Evolutionary conservation across 495 filamentous ascomycete genomes (phyloP), one percentile per base, ranked within the genome.

Genomic region (Talaromyces thailandensis): DNA sequence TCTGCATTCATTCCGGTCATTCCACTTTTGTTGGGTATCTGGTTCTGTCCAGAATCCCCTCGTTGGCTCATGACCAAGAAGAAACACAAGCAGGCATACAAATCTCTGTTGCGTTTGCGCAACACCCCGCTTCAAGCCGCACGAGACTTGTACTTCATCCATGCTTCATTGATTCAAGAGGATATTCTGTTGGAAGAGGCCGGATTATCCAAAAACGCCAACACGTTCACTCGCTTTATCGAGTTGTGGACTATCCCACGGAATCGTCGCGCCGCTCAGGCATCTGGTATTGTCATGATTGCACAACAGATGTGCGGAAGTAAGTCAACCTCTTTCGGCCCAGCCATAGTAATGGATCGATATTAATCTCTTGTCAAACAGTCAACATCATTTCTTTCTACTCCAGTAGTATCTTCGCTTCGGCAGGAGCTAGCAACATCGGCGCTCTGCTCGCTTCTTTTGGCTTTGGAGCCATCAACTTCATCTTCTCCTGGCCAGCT

Each of bases 361-460:
- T 62, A 61, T 64, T 51, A 62, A 8, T 14, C 32, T 11, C 4
- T 37, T 56, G 4, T 37, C 6, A 25, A n/a, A 18, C 2, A 73
- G 70, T 86, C 70, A 89, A 89, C 75, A 88, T 93, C 71, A 89
- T 93, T 37, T 85, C 90, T n/a, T 94, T 93, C 78, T 96, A 94
- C 73, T 88, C 83, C 0, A 86, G 86, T 1, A 88, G 88, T 2
- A 79, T 94, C 56, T 93, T 93, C 76, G 66, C 69, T 6, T 64
- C 89, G 1, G 84, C 88, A 18, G 86, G 88, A 23, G 82, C 83
- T 21, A 71, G 40, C 58, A 72, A 81, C 16, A 81, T 77, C 58
- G 69, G 79, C 4, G 85, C 91, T 37, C 81, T 95, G 6, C 76
- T 89, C 16, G 86, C 85, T 2, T 92, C 88, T 0, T 89, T 85